A percentile compares a stretch with the other conserved stretches of the same genome.
phyloP scores from a whole-genome alignment of 371 early-diverging fungal species.

The Mucor lusitanicus region DNA sequence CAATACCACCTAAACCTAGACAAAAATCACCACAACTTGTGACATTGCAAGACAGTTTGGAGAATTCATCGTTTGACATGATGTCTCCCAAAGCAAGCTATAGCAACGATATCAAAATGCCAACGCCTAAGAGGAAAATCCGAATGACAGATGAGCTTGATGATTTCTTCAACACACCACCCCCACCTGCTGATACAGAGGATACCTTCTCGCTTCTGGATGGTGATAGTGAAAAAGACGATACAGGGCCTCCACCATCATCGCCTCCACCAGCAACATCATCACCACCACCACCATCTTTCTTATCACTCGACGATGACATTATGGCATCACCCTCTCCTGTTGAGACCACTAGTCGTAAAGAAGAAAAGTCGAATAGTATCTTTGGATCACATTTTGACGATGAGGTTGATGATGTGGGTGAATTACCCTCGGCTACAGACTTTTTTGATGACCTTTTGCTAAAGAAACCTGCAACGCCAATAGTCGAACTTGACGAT shows the following conservation, averaged over 20 bases:
- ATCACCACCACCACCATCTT: not conserved
- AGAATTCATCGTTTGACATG: not conserved
- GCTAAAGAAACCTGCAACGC: not conserved
- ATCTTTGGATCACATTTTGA: not conserved
- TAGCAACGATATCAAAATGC: not conserved
- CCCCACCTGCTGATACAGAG: not conserved
- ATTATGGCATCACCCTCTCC: not conserved
- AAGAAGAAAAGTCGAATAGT: not conserved
- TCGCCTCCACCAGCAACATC: not conserved
- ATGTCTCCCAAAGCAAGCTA: not conserved
- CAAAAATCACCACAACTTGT: not conserved
- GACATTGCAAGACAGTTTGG: not conserved
- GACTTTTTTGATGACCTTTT: conserved; percentile 21
- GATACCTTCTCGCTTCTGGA: not conserved
- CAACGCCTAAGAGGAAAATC: not conserved
- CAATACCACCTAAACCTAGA: not conserved
- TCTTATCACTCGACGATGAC: not conserved
- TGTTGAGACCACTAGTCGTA: not conserved
- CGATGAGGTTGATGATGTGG: not conserved
- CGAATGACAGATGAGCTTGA: not conserved
- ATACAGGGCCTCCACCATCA: not conserved
- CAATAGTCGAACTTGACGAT: conserved; percentile 6
- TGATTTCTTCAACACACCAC: not conserved
- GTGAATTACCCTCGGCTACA: conserved; percentile 2
- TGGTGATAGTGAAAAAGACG: not conserved